Evolutionary conservation across 306 rosid genomes (phyloP).

Genomic region (Mucuna pruriens): DNA sequence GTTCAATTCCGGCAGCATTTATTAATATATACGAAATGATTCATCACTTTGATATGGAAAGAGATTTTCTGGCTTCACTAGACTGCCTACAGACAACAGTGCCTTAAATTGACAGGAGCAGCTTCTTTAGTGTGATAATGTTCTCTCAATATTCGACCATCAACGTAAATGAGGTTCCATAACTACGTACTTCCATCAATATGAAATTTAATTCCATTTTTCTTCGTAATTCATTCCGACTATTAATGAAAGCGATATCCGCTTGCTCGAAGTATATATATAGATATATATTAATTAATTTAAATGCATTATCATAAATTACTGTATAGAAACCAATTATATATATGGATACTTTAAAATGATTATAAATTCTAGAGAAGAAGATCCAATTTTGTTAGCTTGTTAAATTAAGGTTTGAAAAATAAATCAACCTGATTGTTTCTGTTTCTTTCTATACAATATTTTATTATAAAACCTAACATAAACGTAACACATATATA

Average conservation of each 20-base stretch:
- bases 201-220: constrained; percentile 6
- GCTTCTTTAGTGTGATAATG: constrained; percentile 15
- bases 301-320: not conserved
- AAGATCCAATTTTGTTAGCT: not conserved
- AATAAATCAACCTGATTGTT: not conserved
- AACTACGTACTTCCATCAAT: not conserved
- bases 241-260: not conserved
- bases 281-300: not conserved
- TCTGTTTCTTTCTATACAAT: not conserved
- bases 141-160: constrained; percentile 29
- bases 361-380: not conserved
- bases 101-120: constrained; percentile 36
- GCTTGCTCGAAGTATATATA: not conserved
- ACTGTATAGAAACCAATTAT: not conserved
- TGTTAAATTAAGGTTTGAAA: not conserved
- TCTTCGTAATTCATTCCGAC: not conserved
- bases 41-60: constrained; percentile 26
- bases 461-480: not conserved
- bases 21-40: constrained; percentile 17
- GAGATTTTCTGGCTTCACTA: constrained; percentile 29
- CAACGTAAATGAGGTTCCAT: constrained; percentile 22
- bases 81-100: constrained; percentile 30
- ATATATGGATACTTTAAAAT: not conserved
- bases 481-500: not conserved
- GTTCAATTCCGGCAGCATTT: constrained; percentile 30